Evolutionary conservation across 2,329 filamentous ascomycete genomes (phyloP), one percentile per base, ranked within the genome.

Genomic region (Xylaria sp.): DNA sequence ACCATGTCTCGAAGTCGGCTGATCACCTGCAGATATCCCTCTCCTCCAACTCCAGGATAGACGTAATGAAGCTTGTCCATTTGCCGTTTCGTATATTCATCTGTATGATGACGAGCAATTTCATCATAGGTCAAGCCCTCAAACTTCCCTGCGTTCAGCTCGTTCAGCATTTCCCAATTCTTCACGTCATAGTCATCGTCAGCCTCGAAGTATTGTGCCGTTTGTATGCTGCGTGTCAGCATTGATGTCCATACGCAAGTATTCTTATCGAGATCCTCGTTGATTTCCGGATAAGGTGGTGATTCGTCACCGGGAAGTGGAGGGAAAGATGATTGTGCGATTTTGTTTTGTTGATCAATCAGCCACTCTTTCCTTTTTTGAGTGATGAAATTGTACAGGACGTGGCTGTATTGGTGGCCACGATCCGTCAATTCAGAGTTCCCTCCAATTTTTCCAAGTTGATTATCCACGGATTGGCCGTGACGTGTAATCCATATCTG

Each of bases 171-270:
- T 76, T 94, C 92, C 93, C 95, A 97, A 74, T 97, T 93, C 83
- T 99, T 99, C 75, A 97, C 91, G 73, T 98, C 96, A 79, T 95
- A 97, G 63, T 97, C 93, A 25, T 98, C 95, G 72, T 98, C 96
- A 0, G 84, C 86, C 73, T 97, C 92, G 79, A 98, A 99, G 79
- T 92, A 92, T 72, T 96, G 90, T 0, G 92, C 94, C 0, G 94
- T 97, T 77, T 97, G 90, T 60, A 96, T 91, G 69, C 93, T 94
- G 72, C 96, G 92, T 78, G 92, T 91, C 71, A 99, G 88, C 95
- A 98, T 98, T 2, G 93, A 97, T 0, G 95, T 98, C 96, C 96
- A 99, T 18, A 99, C 93, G 79, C 96, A 99, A 78, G 98, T 98
- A 78, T 93, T 93, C 83, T 97, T 97, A 35, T 92, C 88, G 35